These are phyloP conservation scores for Rhytidhysteron rufulum DNA, from an alignment of 2,329 filamentous ascomycete species.

Conservation along the genomic window DNA sequence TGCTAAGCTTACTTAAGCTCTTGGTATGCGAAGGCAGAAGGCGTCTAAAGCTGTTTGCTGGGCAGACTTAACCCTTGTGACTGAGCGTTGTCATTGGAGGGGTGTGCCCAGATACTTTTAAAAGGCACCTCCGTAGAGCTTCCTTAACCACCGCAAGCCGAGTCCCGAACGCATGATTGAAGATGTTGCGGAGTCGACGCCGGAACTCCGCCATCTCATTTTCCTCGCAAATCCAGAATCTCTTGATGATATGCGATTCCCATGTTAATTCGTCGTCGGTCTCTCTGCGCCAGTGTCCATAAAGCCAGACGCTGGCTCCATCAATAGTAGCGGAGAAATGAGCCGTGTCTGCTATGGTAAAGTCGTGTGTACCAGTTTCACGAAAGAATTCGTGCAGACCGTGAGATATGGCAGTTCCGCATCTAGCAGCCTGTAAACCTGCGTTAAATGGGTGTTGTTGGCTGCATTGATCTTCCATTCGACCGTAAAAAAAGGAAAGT, in stretches of 20 bases:
- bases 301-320: not conserved
- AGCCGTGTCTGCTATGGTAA: not conserved
- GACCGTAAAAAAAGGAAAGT: not conserved
- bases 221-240: not conserved
- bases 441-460: not conserved
- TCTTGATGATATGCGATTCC: not conserved
- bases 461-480: not conserved
- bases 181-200: not conserved
- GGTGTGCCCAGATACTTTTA: too few species aligned
- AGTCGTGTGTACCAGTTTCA: not conserved
- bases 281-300: not conserved
- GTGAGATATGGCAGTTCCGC: not conserved
- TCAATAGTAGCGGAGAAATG: not conserved
- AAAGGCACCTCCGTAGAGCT: too few species aligned
- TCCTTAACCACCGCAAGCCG: not conserved
- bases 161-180: not conserved
- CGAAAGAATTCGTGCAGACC: not conserved
- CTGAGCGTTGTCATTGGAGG: too few species aligned
- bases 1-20: too few species aligned
- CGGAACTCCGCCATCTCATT: not conserved
- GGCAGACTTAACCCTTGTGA: too few species aligned
- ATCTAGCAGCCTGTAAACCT: not conserved
- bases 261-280: not conserved
- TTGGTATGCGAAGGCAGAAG: too few species aligned
- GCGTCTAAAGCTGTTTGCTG: too few species aligned